phyloP scores from a whole-genome alignment of 2,329 filamentous ascomycete genomes.

The Cladorrhinum sp. region DNA sequence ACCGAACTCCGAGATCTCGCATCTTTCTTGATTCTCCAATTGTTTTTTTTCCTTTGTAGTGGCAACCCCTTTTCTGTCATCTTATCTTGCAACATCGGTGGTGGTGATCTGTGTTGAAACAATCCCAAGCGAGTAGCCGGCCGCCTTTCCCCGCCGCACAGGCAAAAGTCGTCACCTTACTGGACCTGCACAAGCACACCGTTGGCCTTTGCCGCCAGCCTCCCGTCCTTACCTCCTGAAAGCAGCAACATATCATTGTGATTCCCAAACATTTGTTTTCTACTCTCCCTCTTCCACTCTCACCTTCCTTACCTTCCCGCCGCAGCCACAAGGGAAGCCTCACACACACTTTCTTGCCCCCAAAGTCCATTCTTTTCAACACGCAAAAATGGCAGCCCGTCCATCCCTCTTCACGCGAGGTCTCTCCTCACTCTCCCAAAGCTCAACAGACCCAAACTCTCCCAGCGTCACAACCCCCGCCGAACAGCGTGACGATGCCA shows the following conservation, averaged over 20 bases:
- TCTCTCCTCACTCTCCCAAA: constrained; percentile 60
- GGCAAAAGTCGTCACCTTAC: background rate
- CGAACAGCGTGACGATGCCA: constrained; percentile 71
- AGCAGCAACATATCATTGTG: background rate
- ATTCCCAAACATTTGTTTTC: background rate
- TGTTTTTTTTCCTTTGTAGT: background rate
- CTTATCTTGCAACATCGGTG: background rate
- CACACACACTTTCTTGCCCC: background rate
- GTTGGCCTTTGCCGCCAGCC: background rate
- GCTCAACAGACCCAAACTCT: constrained; percentile 57
- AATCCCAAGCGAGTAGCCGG: constrained; percentile 1
- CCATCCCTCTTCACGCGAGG: constrained; percentile 60
- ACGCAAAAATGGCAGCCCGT: constrained; percentile 38
- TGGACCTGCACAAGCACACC: background rate
- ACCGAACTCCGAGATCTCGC: background rate
- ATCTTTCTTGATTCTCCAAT: background rate
- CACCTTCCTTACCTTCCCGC: background rate
- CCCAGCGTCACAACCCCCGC: constrained; percentile 65
- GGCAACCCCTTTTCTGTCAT: background rate
- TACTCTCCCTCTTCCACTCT: background rate
- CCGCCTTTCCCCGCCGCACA: constrained; percentile 10
- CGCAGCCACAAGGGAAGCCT: background rate
- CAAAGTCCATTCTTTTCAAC: constrained; percentile 51
- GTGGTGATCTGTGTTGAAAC: constrained; percentile 15
- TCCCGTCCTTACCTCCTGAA: background rate